Base-by-base conservation (phyloP, 108 stramenopile genomes). In the Conticribra guillardii region DNA sequence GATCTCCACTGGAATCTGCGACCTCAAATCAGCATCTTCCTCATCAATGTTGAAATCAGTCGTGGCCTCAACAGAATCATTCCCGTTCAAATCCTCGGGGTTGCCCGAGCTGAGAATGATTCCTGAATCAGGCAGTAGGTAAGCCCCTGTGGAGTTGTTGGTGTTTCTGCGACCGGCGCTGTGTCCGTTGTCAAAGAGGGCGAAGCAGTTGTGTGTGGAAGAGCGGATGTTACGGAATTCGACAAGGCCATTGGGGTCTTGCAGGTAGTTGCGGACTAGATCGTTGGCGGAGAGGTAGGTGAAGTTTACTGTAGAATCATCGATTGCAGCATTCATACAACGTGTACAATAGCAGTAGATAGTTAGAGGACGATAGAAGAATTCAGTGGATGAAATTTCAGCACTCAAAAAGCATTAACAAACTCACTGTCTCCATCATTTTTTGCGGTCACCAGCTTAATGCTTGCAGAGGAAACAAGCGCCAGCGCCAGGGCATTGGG, bases 221-320 rank as follows among this genome's bases (percentile, higher is more conserved):
- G 66, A 49, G n/a, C 24, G n/a, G 32, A 67, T 57, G 60, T 67
- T 75, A 7, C 66, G 66, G 46, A 75, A 67, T 48, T 75, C 61
- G 44, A 75, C 65, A 1, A 60, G 51, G 8, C 66, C 74, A 30
- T 75, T 55, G 0, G 59, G 52, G 32, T 67, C 60, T 54, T 47
- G 58, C 8, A 75, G 44, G 46, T 67, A 75, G 31, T 60, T 67
- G 15, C 27, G 16, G 2, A 75, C 66, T 0, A 75, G 52, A 19
- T 67, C 74, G 24, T 27, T 0, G 4, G 66, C 74, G 3, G 51
- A 32, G 19, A 54, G 59, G 21, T 32, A 61, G 5, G 66, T 28
- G 30, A 72, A 72, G 16, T 21, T 34, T 21, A 69, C 69, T 60
- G 62, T 1, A 45, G 21, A 54, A 22, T 24, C 22, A 22, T 54